Evolutionary conservation across 305 asterid species (phyloP), one percentile per base, ranked within the genome.

Genomic region (Rubia occidens): DNA sequence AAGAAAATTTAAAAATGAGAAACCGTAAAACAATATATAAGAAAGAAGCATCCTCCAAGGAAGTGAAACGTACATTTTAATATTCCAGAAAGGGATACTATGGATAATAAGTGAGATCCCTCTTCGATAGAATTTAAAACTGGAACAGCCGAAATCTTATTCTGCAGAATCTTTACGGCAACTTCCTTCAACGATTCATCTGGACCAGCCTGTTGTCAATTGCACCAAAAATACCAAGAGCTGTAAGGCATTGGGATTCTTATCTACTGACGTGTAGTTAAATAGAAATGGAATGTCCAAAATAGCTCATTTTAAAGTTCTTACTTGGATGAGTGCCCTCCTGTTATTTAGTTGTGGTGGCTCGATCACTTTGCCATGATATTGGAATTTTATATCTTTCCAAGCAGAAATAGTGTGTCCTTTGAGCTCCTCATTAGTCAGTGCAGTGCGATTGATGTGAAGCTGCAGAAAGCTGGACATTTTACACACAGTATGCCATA

Each of bases 11-110:
- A 18, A 68, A 68, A 45, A 47, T 60, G 11, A 39, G 11, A 62
- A 54, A 61, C 51, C 55, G 65, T 56, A 37, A 32, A 69, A 68
- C 49, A 53, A 10, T 15, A 67, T 56, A 40, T 32, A 40, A 29
- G 45, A 60, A 18, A 49, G 45, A 10, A 68, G 56, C 32, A 64
- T 63, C 11, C 60, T 49, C 37, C 11, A 67, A 44, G 63, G 14
- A 24, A 49, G 43, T 47, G 37, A 39, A 67, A 71, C 86, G 0
- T 66, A 87, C 94, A 73, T 69, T 80, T 78, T 69, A 87, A 54
- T 71, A 89, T 78, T 71, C 85, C 82, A 47, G 88, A 78, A 56
- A 89, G 91, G 84, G 88, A 87, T n/a, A 76, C 86, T 9, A 80
- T 45, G 67, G 78, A 88, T 39, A 89, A 75, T 78, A 89, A 77